Evolutionary conservation across 352 stramenopile genomes (phyloP), one percentile per base, ranked within the genome.

Genomic region (Phytophthora uliginosa): DNA sequence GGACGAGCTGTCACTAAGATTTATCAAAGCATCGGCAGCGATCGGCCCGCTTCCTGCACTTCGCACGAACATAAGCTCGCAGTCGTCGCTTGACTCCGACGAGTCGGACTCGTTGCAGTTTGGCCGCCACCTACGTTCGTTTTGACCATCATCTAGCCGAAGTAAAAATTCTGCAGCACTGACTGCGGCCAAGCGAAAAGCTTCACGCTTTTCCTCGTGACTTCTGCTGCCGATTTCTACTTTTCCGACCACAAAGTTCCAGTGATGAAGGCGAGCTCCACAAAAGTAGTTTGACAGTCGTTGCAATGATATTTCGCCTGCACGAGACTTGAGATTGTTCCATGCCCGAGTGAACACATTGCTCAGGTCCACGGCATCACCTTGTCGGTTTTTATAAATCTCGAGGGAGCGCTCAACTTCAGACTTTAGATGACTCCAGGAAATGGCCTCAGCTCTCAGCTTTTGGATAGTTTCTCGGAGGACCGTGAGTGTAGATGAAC

Each of bases 181-280:
- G 9, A 59, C 55, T 15, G 70, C 63, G 1, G 81, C 86, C 7
- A 82, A 31, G 2, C 75, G 71, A 22, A 84, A 89, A 57, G 81
- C 82, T 33, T 77, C 69, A 10, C 75, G 67, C 34, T 82, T 86
- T 10, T 83, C 67, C 17, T 79, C 73, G 26, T 86, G 71, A 51
- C 84, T 90, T 10, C 84, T 82, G 24, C 81, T 90, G 4, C 84
- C 86, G 31, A 93, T 78, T 48, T 92, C 86, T 8, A 93, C 73
- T 20, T 83, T 88, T 4, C 76, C 86, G 15, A 88, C 45, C 9
- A 56, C 58, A 53, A 92, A 92, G 3, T 69, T 72, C 77, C 75
- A 92, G 67, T 93, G 86, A 22, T 89, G 78, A n/a, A 73, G 61
- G n/a, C 74, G 73, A 24, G 62, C 47, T 3, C 86, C 86, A 31